Percentiles rank a stretch among this genome's conserved stretches.
Evolutionary conservation across 1,139 yeast species (phyloP).

Genomic region (Arxiozyma slooffiae): DNA sequence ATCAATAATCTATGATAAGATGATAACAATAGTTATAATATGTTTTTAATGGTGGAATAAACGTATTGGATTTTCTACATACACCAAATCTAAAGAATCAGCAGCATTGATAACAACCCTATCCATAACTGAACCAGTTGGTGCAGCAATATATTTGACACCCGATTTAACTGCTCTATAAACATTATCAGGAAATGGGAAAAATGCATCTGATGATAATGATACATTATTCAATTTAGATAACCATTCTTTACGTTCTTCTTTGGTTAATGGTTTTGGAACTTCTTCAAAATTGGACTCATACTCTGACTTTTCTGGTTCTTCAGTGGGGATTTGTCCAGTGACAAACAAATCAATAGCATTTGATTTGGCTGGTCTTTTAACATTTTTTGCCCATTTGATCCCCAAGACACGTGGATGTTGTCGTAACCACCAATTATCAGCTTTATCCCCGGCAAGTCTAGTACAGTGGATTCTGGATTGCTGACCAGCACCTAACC

Average conservation of each 20-base stretch:
- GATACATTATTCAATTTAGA: slow-evolving; percentile 74
- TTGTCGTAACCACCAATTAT: slow-evolving; percentile 99
- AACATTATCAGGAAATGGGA: slow-evolving; percentile 99
- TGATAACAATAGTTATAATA: not conserved
- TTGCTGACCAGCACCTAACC: slow-evolving; percentile 98
- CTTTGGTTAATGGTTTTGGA: slow-evolving; percentile 72
- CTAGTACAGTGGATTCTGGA: slow-evolving; percentile 98
- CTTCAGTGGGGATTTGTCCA: slow-evolving; percentile 79
- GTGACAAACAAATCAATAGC: slow-evolving; percentile 92
- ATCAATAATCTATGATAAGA: not conserved
- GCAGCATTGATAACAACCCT: slow-evolving; percentile 94
- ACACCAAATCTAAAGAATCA: slow-evolving; percentile 74
- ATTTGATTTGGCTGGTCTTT: slow-evolving; percentile 97
- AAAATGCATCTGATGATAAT: slow-evolving; percentile 92
- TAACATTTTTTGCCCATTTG: slow-evolving; percentile 96
- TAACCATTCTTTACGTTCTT: slow-evolving; percentile 85
- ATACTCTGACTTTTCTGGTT: slow-evolving; percentile 89
- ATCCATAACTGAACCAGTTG: slow-evolving; percentile 96
- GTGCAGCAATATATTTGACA: slow-evolving; percentile 91
- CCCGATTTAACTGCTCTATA: slow-evolving; percentile 96
- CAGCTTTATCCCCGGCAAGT: slow-evolving; percentile 98
- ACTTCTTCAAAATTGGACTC: slow-evolving; percentile 75
- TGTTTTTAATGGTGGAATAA: slow-evolving; percentile 78
- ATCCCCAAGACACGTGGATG: slow-evolving; percentile 87
- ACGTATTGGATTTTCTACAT: slow-evolving; percentile 92